Percentiles rank a stretch among this genome's conserved stretches.
These are phyloP conservation scores for Olyra latifolia DNA, from an alignment of 176 grass and related monocot species.

Conservation along the genomic window DNA sequence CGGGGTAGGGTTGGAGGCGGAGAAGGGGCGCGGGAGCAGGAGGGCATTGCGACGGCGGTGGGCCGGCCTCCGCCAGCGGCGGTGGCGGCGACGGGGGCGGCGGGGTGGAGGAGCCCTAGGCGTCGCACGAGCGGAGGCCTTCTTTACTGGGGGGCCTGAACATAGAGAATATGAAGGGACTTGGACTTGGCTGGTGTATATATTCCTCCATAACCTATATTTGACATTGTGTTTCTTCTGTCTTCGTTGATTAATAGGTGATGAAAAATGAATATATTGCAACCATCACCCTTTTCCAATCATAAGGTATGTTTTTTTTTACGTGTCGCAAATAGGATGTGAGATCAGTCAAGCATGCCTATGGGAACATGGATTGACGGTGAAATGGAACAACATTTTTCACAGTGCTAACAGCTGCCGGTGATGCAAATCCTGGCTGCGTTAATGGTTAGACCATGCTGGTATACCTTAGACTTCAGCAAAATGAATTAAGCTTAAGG, in stretches of 20 bases:
- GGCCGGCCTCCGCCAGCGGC: too few species aligned
- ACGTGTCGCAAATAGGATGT: neutral
- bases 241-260: slow-evolving; percentile 44
- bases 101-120: too few species aligned
- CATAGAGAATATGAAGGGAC: too few species aligned
- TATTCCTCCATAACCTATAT: neutral
- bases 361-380: neutral
- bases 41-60: too few species aligned
- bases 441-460: neutral
- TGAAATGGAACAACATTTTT: neutral
- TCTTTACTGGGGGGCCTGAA: too few species aligned
- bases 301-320: slow-evolving; percentile 41
- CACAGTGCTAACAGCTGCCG: slow-evolving; percentile 1
- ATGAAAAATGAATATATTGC: slow-evolving; percentile 99
- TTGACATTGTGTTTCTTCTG: neutral
- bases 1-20: too few species aligned
- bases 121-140: too few species aligned
- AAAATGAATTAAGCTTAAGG: neutral
- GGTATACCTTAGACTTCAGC: neutral
- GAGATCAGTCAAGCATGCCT: neutral
- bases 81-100: too few species aligned
- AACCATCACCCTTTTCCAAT: slow-evolving; percentile 85
- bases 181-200: too few species aligned
- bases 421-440: slow-evolving; percentile 1
- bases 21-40: too few species aligned